These are phyloP conservation scores for Serendipita vermifera DNA, from an alignment of 768 basidiomycete genomes.

Conservation along the genomic window DNA sequence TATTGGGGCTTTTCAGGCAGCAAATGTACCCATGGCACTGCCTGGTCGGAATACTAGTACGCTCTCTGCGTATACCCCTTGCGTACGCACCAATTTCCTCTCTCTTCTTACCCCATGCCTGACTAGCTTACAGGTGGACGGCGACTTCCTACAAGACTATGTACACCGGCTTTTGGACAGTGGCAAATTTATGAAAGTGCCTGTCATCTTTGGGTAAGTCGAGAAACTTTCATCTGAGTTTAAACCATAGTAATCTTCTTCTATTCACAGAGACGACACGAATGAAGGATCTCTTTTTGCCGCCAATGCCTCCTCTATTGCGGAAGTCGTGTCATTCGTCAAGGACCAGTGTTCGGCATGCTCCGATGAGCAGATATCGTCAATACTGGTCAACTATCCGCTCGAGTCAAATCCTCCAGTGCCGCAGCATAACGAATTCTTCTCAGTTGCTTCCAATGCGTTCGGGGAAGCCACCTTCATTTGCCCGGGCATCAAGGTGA, in stretches of 20 bases:
- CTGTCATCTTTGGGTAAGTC: slow-evolving; percentile 11
- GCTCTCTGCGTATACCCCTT: slow-evolving; percentile 25
- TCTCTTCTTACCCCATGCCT: too few relatives aligned
- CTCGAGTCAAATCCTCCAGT: too few relatives aligned
- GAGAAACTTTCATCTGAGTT: not conserved
- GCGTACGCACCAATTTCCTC: too few relatives aligned
- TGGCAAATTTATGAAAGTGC: slow-evolving; percentile 12
- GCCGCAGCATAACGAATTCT: too few relatives aligned
- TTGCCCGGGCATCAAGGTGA: too few relatives aligned
- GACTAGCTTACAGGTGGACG: too few relatives aligned
- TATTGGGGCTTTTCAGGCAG: slow-evolving; percentile 24
- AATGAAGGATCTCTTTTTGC: slow-evolving; percentile 12
- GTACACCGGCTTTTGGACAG: slow-evolving; percentile 10
- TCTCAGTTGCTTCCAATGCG: too few relatives aligned
- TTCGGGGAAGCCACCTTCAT: too few relatives aligned
- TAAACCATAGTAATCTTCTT: not conserved
- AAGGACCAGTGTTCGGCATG: slow-evolving; percentile 9
- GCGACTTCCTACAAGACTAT: slow-evolving; percentile 13
- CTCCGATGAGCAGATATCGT: too few relatives aligned
- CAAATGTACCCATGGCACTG: slow-evolving; percentile 23
- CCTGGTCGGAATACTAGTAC: slow-evolving; percentile 20
- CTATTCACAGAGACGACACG: slow-evolving; percentile 11
- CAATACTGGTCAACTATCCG: too few relatives aligned
- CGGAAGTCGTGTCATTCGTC: slow-evolving; percentile 7
- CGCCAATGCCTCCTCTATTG: slow-evolving; percentile 9